These are phyloP conservation scores for Capillidium rhysosporum DNA, from an alignment of 371 early-diverging fungal genomes.

Conservation along the genomic window DNA sequence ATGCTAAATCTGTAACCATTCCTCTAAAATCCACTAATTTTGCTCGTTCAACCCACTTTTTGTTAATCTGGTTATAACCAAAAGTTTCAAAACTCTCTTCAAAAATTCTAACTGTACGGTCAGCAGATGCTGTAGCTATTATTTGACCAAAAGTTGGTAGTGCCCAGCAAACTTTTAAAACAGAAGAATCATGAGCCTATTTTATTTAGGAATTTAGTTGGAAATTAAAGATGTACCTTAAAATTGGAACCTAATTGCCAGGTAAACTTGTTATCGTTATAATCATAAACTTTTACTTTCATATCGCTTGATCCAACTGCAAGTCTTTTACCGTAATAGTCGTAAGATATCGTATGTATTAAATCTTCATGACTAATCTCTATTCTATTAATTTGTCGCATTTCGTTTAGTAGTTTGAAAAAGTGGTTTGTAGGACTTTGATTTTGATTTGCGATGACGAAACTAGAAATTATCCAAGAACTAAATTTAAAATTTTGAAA, in stretches of 20 bases:
- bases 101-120: slow-evolving; percentile 76
- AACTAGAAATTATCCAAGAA: too few relatives aligned
- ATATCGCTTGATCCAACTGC: slow-evolving; percentile 84
- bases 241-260: slow-evolving; percentile 76
- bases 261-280: slow-evolving; percentile 30
- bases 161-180: slow-evolving; percentile 71
- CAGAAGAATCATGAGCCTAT: slow-evolving; percentile 69
- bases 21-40: slow-evolving; percentile 48
- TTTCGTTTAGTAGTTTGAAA: neutral
- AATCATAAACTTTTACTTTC: slow-evolving; percentile 82
- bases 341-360: slow-evolving; percentile 77
- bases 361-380: slow-evolving; percentile 63
- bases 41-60: slow-evolving; percentile 40
- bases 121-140: slow-evolving; percentile 80
- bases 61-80: neutral
- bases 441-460: too few relatives aligned
- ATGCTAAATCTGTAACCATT: slow-evolving; percentile 68
- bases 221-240: slow-evolving; percentile 38
- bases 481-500: too few relatives aligned
- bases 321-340: slow-evolving; percentile 79
- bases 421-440: neutral
- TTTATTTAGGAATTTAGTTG: neutral
- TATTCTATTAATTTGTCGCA: neutral
- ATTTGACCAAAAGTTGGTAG: slow-evolving; percentile 88
- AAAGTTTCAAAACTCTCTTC: slow-evolving; percentile 28